These are phyloP conservation scores for Austropuccinia psidii DNA, from an alignment of 1,284 basidiomycete genomes.

Conservation along the genomic window DNA sequence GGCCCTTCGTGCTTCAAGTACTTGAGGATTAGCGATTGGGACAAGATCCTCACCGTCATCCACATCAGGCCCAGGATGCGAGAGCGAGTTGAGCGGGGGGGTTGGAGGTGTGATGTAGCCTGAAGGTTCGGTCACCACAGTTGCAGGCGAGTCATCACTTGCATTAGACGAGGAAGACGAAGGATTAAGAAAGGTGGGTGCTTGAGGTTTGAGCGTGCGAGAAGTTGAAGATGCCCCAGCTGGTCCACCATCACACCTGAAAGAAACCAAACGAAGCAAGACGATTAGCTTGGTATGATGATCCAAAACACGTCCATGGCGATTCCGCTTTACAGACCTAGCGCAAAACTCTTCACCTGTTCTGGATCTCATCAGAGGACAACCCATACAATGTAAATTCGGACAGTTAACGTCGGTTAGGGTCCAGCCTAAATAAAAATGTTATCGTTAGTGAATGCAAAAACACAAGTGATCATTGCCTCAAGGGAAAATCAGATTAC, in stretches of 20 bases:
- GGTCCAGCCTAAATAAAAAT: not conserved
- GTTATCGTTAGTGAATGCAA: not conserved
- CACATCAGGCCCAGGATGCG: not conserved
- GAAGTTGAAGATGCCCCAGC: not conserved
- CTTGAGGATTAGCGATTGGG: not conserved
- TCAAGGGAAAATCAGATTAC: not conserved
- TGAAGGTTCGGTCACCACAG: not conserved
- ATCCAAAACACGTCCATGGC: too few species aligned
- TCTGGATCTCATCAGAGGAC: conserved; percentile 13
- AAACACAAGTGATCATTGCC: not conserved
- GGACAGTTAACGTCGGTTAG: conserved; percentile 1
- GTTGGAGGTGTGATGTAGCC: not conserved
- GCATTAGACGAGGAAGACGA: not conserved
- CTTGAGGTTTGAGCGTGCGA: not conserved
- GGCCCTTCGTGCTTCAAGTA: not conserved
- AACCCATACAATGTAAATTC: not conserved
- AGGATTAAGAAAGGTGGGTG: not conserved
- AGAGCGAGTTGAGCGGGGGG: not conserved
- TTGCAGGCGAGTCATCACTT: not conserved
- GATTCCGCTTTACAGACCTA: too few species aligned
- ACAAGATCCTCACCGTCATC: not conserved
- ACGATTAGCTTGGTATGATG: not conserved
- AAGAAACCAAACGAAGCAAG: not conserved
- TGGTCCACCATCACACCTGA: conserved; percentile 9
- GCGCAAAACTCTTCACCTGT: not conserved